Conservation (phyloP, 768 basidiomycete species). For the Leccinum sublutescens region DNA sequence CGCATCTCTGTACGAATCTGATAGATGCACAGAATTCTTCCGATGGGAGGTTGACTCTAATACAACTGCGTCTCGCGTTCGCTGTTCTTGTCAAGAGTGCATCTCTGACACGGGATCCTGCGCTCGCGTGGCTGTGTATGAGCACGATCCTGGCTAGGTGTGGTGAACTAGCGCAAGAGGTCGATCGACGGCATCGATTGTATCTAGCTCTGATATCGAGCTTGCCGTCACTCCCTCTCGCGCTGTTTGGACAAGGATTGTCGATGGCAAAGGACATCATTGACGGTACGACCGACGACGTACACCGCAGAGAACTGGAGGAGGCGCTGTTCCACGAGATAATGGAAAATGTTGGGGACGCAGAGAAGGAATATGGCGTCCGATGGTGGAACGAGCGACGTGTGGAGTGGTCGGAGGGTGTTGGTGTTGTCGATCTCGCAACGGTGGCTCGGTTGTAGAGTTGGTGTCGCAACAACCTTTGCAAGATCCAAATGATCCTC, state of each 20-base stretch:
- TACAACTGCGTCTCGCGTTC: slow-evolving; percentile 73
- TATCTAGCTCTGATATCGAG: slow-evolving; percentile 63
- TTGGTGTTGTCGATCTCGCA: not conserved
- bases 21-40: slow-evolving; percentile 52
- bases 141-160: slow-evolving; percentile 52
- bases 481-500: not conserved
- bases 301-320: slow-evolving; percentile 44
- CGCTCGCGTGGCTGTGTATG: slow-evolving; percentile 71
- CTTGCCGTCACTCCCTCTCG: slow-evolving; percentile 58
- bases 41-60: slow-evolving; percentile 56
- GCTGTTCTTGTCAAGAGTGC: slow-evolving; percentile 68
- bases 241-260: slow-evolving; percentile 54
- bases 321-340: slow-evolving; percentile 64
- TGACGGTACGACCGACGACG: slow-evolving; percentile 28
- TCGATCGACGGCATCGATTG: slow-evolving; percentile 49
- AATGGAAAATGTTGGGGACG: slow-evolving; percentile 61
- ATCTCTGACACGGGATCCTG: slow-evolving; percentile 37
- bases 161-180: slow-evolving; percentile 19
- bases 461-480: not conserved
- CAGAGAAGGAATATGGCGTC: slow-evolving; percentile 64
- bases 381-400: slow-evolving; percentile 68
- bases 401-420: slow-evolving; percentile 20
- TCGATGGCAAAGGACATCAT: slow-evolving; percentile 43
- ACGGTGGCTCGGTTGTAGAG: slow-evolving; percentile 13
- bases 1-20: slow-evolving; percentile 1